Conservation (phyloP, 495 filamentous ascomycete genomes). For the Staphylotrichum tortipilum region DNA sequence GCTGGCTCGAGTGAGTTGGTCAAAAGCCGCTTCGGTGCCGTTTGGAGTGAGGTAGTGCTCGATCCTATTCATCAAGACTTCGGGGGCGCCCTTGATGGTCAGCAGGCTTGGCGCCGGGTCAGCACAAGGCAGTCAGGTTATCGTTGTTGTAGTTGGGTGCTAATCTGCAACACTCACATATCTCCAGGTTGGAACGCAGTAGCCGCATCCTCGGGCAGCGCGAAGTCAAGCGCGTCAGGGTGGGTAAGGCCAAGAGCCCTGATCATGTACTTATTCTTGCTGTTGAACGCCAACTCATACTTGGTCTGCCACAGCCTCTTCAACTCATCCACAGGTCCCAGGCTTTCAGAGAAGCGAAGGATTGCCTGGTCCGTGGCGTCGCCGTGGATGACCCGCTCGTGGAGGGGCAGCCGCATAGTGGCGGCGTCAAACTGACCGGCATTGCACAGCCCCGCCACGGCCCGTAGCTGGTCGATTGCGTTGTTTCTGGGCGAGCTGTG, state of each 20-base stretch:
- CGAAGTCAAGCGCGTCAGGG: conserved; percentile 28
- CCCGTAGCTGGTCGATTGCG: conserved; percentile 40
- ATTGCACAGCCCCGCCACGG: conserved; percentile 56
- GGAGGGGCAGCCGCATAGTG: conserved; percentile 42
- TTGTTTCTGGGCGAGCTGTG: conserved; percentile 23
- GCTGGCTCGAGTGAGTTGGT: conserved; percentile 22
- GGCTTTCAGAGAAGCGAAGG: conserved; percentile 54
- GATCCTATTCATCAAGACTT: conserved; percentile 52
- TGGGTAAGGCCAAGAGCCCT: conserved; percentile 31
- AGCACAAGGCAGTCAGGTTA: too few species aligned
- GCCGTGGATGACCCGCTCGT: conserved; percentile 53
- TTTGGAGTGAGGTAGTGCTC: conserved; percentile 43
- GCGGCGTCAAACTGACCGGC: conserved; percentile 59
- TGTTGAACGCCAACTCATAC: conserved; percentile 66
- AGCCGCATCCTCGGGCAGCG: conserved; percentile 29
- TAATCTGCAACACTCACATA: conserved; percentile 11
- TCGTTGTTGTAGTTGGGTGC: too few species aligned
- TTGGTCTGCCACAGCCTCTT: conserved; percentile 46
- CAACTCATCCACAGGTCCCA: conserved; percentile 43
- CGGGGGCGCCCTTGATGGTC: conserved; percentile 59
- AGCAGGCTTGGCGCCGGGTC: conserved; percentile 20
- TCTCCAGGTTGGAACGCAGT: conserved; percentile 31
- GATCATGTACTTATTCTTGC: conserved; percentile 73
- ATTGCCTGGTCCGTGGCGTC: conserved; percentile 68
- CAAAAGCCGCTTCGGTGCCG: conserved; percentile 34